Percentiles rank a stretch among this genome's conserved stretches.
These are phyloP conservation scores for Takashimella koratensis DNA, from an alignment of 1,284 basidiomycete genomes.

Conservation along the genomic window DNA sequence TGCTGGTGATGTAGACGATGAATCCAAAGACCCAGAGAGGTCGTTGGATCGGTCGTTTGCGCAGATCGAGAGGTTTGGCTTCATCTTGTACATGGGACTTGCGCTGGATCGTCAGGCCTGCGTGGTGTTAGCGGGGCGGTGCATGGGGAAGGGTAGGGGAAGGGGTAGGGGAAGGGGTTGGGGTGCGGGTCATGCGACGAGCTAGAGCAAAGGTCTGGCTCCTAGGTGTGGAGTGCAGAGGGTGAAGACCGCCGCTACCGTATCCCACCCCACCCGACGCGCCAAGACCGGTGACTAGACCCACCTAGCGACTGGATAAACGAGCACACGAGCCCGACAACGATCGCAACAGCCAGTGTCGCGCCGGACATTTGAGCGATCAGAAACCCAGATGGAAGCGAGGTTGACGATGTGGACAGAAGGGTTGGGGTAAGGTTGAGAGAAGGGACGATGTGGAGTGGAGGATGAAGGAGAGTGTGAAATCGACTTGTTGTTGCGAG, in stretches of 20 bases:
- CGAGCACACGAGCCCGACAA: conserved; percentile 77
- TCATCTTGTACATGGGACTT: conserved; percentile 91
- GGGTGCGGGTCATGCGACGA: background rate
- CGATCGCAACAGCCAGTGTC: conserved; percentile 51
- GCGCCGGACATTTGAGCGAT: background rate
- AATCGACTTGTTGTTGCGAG: no score
- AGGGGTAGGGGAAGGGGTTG: background rate
- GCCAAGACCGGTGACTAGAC: no score
- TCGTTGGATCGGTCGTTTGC: conserved; percentile 67
- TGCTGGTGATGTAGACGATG: conserved; percentile 77
- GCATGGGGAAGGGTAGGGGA: background rate
- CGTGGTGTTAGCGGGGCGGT: background rate
- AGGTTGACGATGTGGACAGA: no score
- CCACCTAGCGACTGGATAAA: conserved; percentile 79
- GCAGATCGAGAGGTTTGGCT: conserved; percentile 60
- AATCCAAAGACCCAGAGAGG: conserved; percentile 87
- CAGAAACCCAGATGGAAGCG: no score
- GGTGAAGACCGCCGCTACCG: no score
- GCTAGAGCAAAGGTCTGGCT: no score
- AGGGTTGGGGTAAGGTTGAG: no score
- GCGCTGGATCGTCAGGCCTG: conserved; percentile 83
- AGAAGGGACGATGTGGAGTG: no score
- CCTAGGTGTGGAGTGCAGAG: background rate
- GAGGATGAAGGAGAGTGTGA: no score
- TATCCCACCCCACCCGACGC: no score